phyloP scores from a whole-genome alignment of 2,329 filamentous ascomycete species.

The Colletotrichum sp. region DNA sequence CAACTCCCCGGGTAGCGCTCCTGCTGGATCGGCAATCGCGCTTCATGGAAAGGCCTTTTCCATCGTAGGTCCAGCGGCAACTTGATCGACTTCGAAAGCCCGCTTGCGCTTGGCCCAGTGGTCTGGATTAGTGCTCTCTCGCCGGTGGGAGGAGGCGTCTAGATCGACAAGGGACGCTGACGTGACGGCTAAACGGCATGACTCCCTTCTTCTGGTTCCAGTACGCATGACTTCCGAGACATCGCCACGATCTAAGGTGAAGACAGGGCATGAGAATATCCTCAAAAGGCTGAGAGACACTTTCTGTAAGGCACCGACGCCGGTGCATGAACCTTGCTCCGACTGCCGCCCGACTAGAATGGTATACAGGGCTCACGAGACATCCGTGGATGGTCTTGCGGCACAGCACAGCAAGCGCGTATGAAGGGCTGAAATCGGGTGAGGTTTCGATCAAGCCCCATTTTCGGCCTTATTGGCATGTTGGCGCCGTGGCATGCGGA shows the following conservation, averaged over 20 bases:
- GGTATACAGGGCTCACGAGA: background rate
- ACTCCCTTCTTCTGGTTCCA: background rate
- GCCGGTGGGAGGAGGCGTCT: background rate
- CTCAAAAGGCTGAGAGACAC: background rate
- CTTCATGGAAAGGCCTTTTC: background rate
- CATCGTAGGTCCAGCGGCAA: background rate
- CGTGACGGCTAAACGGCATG: background rate
- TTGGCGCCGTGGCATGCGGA: background rate
- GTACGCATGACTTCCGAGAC: background rate
- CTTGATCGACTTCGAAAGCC: background rate
- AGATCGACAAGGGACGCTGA: background rate
- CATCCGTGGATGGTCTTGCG: background rate
- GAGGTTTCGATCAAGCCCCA: background rate
- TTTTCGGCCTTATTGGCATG: background rate
- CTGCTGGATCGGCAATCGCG: background rate
- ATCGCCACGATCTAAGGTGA: background rate
- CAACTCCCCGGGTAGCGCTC: background rate
- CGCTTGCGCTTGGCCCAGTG: background rate
- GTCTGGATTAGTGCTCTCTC: background rate
- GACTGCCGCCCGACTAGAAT: background rate
- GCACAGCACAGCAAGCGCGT: background rate
- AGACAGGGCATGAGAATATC: background rate
- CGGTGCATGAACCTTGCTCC: background rate
- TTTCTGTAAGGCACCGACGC: background rate
- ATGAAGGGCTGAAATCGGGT: fast-evolving